Evolutionary conservation across 108 stramenopile genomes (phyloP), one percentile per base, ranked within the genome.

Genomic region (Poteriospumella lacustris): DNA sequence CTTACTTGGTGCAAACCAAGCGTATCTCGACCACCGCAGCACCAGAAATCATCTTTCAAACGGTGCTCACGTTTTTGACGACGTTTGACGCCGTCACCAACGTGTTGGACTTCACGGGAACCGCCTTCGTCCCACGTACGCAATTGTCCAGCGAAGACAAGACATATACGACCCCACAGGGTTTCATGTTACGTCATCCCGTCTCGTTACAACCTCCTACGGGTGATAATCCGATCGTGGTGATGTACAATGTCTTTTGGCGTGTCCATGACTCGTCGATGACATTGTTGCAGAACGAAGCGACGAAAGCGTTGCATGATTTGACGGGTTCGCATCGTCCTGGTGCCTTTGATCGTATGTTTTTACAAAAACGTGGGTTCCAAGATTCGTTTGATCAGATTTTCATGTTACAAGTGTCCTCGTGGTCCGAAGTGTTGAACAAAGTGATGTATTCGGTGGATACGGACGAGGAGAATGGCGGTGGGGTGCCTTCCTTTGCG

Each of bases 191-290:
- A 56, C 15, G 19, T 56, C 52, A 56, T 24, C 52, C 52, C 52
- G 52, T 56, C n/a, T n/a, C n/a, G n/a, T n/a, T n/a, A n/a, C n/a
- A n/a, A n/a, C n/a, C n/a, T n/a, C n/a, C n/a, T n/a, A n/a, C n/a
- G n/a, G n/a, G n/a, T n/a, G n/a, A n/a, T n/a, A n/a, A n/a, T 19
- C 15, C 52, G 52, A 56, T 19, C 24, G 24, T 15, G 19, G 24
- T 56, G 19, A 56, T 56, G 24, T 56, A 56, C 24, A 56, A 56
- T 40, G 64, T 39, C 24, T 68, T 36, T 68, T 68, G 64, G 64
- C 64, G 64, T 19, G 52, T 56, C 24, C 15, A 24, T 24, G 15
- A 56, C 52, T 56, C 52, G 24, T 56, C 52, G 24, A 56, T 56
- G 19, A 56, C 24, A 24, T 15, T 19, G 15, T 56, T 56, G 24